A percentile compares a stretch with the other conserved stretches of the same genome.
phyloP scores from a whole-genome alignment of 192 early-diverging fungal species.

The Umbelopsis vinacea region DNA sequence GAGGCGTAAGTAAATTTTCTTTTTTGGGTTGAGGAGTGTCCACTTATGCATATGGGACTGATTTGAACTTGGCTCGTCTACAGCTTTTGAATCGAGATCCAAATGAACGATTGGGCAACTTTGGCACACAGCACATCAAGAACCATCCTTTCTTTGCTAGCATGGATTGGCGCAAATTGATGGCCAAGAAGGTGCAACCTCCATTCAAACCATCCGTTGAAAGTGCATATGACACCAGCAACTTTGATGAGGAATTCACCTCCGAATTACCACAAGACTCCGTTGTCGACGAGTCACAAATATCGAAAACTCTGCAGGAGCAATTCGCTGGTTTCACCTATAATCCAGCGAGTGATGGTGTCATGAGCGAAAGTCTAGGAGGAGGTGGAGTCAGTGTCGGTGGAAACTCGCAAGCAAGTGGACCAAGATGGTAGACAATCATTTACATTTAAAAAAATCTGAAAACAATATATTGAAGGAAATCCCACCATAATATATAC shows the following conservation, averaged over 20 bases:
- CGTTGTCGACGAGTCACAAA: conserved; percentile 75
- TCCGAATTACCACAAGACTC: conserved; percentile 92
- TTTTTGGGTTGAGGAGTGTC: too few species aligned
- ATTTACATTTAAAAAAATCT: background rate
- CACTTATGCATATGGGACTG: background rate
- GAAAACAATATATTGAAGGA: background rate
- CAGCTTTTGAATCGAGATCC: conserved; percentile 82
- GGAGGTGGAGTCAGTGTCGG: conserved; percentile 24
- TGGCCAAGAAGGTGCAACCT: conserved; percentile 89
- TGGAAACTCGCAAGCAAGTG: conserved; percentile 16
- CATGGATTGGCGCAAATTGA: conserved; percentile 89
- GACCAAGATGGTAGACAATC: conserved; percentile 20
- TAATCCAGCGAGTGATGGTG: conserved; percentile 73
- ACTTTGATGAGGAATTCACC: conserved; percentile 99
- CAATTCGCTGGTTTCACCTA: conserved; percentile 97
- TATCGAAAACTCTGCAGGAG: conserved; percentile 89
- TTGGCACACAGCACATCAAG: conserved; percentile 91
- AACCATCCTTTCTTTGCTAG: conserved; percentile 91
- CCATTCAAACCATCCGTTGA: conserved; percentile 92
- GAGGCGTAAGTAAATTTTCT: conserved; percentile 47
- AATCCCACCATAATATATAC: background rate
- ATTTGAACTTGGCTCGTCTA: background rate
- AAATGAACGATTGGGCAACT: conserved; percentile 80
- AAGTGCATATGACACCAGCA: conserved; percentile 91
- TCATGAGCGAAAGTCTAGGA: conserved; percentile 59